phyloP scores from a whole-genome alignment of 805 yeast species.

The Wickerhamomyces pijperi region DNA sequence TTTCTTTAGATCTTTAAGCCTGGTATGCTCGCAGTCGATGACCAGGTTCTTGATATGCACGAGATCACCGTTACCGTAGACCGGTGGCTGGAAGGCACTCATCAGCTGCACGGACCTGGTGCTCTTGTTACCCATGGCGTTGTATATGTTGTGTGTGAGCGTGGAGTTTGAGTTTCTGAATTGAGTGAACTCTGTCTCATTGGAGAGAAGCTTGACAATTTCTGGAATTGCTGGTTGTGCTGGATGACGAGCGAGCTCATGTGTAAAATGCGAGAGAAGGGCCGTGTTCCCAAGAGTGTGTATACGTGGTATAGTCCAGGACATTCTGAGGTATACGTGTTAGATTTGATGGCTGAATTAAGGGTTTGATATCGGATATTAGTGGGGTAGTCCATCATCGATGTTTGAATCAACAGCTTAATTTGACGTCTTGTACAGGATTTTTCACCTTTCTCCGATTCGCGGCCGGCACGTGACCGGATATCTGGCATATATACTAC shows the following conservation, averaged over 20 bases:
- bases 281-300: conserved; percentile 2
- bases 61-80: conserved; percentile 11
- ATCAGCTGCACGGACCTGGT: conserved; percentile 6
- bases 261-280: neutral
- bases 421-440: no score
- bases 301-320: neutral
- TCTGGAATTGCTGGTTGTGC: conserved; percentile 25
- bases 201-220: conserved; percentile 30
- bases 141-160: conserved; percentile 15
- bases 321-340: neutral
- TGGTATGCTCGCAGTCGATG: conserved; percentile 8
- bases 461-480: no score
- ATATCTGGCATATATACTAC: no score
- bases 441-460: no score
- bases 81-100: conserved; percentile 17
- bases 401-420: no score
- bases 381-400: no score
- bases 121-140: conserved; percentile 4
- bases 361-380: no score
- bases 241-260: neutral
- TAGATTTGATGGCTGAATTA: no score
- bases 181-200: conserved; percentile 27
- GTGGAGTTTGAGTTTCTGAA: conserved; percentile 31
- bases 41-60: conserved; percentile 13
- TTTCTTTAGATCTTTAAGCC: conserved; percentile 7